phyloP scores from a whole-genome alignment of 2,329 filamentous ascomycete genomes.

The Scedosporium minutisporum region DNA sequence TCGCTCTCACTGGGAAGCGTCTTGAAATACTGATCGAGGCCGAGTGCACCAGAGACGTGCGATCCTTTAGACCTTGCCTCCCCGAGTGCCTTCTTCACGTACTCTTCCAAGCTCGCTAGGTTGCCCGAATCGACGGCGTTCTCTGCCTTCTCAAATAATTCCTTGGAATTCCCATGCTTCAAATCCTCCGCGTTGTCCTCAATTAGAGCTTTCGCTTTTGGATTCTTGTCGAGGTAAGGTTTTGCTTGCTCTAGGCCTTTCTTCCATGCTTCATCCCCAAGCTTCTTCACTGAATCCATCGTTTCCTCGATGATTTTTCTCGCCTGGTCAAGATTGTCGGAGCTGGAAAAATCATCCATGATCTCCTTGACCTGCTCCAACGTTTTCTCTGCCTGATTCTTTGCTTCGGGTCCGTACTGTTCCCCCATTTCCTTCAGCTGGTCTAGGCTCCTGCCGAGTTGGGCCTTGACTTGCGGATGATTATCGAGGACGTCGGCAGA shows the following conservation, averaged over 20 bases:
- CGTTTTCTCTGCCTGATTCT: constrained; percentile 65
- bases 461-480: constrained; percentile 63
- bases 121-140: constrained; percentile 53
- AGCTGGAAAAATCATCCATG: constrained; percentile 49
- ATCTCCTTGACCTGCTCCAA: constrained; percentile 59
- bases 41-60: constrained; percentile 26
- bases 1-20: constrained; percentile 55
- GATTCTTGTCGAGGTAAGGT: constrained; percentile 66
- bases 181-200: constrained; percentile 61
- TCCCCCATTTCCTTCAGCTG: constrained; percentile 62
- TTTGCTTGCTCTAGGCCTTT: constrained; percentile 62
- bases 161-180: constrained; percentile 55
- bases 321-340: constrained; percentile 41
- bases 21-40: constrained; percentile 53
- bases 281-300: constrained; percentile 52
- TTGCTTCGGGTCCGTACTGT: constrained; percentile 63
- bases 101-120: constrained; percentile 30
- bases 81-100: constrained; percentile 21
- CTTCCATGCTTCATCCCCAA: constrained; percentile 63
- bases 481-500: constrained; percentile 59
- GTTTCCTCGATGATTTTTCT: constrained; percentile 60
- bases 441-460: constrained; percentile 57
- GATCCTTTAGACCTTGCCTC: constrained; percentile 37
- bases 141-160: constrained; percentile 55
- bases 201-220: constrained; percentile 62